Conservation (phyloP, 768 basidiomycete genomes). For the Russula sp. region DNA sequence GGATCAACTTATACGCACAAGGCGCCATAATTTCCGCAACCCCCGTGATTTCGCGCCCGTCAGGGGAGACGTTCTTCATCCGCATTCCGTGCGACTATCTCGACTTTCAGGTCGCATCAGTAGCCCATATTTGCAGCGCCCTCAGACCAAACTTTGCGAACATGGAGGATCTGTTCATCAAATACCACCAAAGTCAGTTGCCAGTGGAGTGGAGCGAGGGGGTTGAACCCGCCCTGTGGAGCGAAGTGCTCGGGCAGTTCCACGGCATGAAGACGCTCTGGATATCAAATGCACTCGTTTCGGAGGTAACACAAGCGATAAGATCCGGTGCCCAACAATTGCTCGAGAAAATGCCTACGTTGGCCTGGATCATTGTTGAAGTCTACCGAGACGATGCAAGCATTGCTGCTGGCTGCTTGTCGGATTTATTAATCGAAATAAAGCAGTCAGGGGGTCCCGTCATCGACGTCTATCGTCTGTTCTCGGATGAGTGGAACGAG, state of each 20-base stretch:
- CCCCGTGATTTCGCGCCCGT: not conserved
- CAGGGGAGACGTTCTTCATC: not conserved
- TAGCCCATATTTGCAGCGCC: not conserved
- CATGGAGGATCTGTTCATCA: not conserved
- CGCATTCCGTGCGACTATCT: not conserved
- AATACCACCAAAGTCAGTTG: constrained; percentile 2
- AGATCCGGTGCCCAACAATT: not conserved
- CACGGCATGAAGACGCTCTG: constrained; percentile 3
- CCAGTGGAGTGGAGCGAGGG: not conserved
- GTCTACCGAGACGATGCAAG: not conserved
- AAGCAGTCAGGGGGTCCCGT: not conserved
- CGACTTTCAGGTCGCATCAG: constrained; percentile 3
- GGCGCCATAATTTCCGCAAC: not conserved
- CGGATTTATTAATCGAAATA: not conserved
- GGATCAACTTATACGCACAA: not conserved
- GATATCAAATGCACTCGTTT: constrained; percentile 1
- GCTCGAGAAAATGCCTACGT: not conserved
- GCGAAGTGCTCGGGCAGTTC: not conserved
- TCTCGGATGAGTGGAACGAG: not conserved
- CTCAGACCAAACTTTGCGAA: not conserved
- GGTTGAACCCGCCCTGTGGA: not conserved
- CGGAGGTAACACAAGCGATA: not conserved
- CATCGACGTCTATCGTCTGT: not conserved
- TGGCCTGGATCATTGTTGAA: constrained; percentile 1
- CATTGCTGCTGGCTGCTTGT: not conserved